Base-by-base conservation (phyloP, 257 asterid genomes). In the Capsicum pubescens region DNA sequence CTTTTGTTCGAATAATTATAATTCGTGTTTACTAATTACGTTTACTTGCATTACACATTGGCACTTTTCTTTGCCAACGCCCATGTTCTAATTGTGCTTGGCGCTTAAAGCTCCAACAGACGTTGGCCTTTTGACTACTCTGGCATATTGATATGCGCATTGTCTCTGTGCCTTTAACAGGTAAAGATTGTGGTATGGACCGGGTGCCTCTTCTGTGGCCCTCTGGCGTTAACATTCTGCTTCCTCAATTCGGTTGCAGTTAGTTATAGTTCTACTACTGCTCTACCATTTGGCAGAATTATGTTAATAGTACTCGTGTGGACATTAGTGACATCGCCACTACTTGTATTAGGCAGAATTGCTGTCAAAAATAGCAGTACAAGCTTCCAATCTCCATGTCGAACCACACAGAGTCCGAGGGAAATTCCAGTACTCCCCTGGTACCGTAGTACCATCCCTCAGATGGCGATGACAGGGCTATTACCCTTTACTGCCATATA, bases 371-470 rank as follows among this genome's bases (percentile, higher is more conserved):
- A 80, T n/a, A 86, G 83, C 63, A 79, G 63, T n/a, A 46, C 78
- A 2, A 78, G 76, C 79, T 86, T 88, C 81, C 83, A 84, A 46
- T 79, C 85, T 84, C 89, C 87, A 12, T 88, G 90, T 59, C 87
- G 77, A 5, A 86, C 89, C 72, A 81, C 86, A 32, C 84, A 86
- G 60, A 67, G 46, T 72, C 87, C 87, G 7, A 84, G 87, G 58
- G 90, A 88, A 55, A 84, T 88, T 11, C 90, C 89, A 5, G 9
- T 7, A n/a, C 85, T 80, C 9, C 85, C n/a, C 54, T 88, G 88
- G 89, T 86, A 88, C 14, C 56, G 83, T 19, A 35, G 81, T 0
- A 56, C 67, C n/a, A 60, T 81, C 52, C 86, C 89, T 81, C 90
- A 88, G 69, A 82, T 88, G 86, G 85, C 81, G 16, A 26, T 88